Evolutionary conservation across 805 yeast genomes (phyloP), one percentile per base, ranked within the genome.

Genomic region (Saccharomycopsis fodiens): DNA sequence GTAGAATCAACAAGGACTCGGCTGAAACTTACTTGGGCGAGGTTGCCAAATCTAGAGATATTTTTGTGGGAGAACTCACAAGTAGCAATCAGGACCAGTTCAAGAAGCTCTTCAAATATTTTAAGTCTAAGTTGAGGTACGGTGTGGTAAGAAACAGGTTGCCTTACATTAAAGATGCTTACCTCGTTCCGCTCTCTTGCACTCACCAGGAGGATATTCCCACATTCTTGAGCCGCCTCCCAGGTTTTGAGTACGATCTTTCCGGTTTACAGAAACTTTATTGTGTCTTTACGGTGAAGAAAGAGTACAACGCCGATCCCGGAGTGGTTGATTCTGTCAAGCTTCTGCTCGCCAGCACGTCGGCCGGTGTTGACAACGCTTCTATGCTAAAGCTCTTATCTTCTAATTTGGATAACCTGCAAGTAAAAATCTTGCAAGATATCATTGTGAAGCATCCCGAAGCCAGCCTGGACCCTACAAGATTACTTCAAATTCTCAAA

Each of bases 11-110:
- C 54, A 56, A 66, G 3, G 45, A 52, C 4, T 67, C 63, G 42
- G 94, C 87, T 1, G 76, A 72, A 44, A 64, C 64, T 10, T 85
- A 85, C 56, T 60, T 85, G 50, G 52, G 58, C 22, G 70, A 72
- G 51, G 67, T 77, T 16, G 20, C 36, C 54, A 54, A 59, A 6
- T 63, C 79, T 1, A 67, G 85, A 54, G 78, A 78, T 56, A 55
- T 85, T 19, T 73, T 69, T 16, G 53, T 82, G 16, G 65, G 76
- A 30, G 72, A 74, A 48, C 56, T 84, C 22, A 20, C 15, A 8
- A 12, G 5, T 35, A 29, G 10, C 27, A 25, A 44, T 15, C 22
- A 15, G n/a, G 37, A 23, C 3, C 17, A 27, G 16, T 39, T 8
- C 17, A 17, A 12, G 6, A 36, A 35, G 13, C 19, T 36, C 25